A percentile compares a stretch with the other conserved stretches of the same genome.
Evolutionary conservation across 352 stramenopile genomes (phyloP).

Genomic region (Globisporangium echinulatum): DNA sequence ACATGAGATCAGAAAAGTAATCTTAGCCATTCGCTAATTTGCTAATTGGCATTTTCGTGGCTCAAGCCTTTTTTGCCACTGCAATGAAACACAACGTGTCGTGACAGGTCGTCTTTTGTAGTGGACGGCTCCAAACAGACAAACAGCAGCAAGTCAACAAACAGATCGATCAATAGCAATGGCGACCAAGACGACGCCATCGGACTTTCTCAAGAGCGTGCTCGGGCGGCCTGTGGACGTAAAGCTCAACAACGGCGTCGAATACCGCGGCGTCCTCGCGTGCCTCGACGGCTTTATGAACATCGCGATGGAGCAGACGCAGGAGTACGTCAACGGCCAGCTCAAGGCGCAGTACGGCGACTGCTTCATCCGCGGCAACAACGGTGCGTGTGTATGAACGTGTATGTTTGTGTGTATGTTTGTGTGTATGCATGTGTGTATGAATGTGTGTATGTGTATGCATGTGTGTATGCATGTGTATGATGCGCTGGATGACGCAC

Average conservation of each 20-base stretch:
- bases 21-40: no score
- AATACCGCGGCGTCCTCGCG: conserved; percentile 97
- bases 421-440: not conserved
- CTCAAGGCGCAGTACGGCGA: conserved; percentile 99
- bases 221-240: conserved; percentile 96
- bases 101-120: no score
- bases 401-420: conserved; percentile 2
- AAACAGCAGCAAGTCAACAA: conserved; percentile 12
- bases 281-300: conserved; percentile 99
- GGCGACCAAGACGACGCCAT: conserved; percentile 76
- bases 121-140: not conserved
- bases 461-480: no score
- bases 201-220: conserved; percentile 90
- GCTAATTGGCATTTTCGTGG: no score
- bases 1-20: no score
- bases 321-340: conserved; percentile 99
- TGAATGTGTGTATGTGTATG: not conserved
- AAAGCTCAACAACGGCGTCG: conserved; percentile 98
- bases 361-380: conserved; percentile 99
- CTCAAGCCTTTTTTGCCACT: no score
- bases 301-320: conserved; percentile 99
- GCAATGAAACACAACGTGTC: no score
- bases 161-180: conserved; percentile 13
- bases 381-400: conserved; percentile 78
- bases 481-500: not conserved